Evolutionary conservation across 257 asterid genomes (phyloP), one percentile per base, ranked within the genome.

Genomic region (Solanum ossicruentum): DNA sequence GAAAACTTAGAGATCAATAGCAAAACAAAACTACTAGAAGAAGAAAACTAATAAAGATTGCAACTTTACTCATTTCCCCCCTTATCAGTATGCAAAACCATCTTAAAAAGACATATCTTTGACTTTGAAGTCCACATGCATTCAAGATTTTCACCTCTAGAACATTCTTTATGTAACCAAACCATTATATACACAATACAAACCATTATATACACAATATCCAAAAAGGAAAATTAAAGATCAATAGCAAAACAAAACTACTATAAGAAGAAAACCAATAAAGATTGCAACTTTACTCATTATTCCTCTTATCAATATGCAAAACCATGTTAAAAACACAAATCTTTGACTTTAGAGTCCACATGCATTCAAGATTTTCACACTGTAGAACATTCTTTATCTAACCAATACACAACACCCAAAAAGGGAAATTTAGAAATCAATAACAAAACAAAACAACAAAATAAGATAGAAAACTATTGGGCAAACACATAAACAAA

Each of bases 331-430:
- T 28, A 58, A 55, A 43, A 57, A 56, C 23, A 80, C 41, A 87
- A 56, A n/a, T 3, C 45, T 54, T 83, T 58, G 28, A 79, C 85
- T 78, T 54, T 72, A 85, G 79, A 81, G 66, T 78, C 61, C 84
- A 83, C 92, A 90, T 88, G 92, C 93, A 89, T 71, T 86, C 87
- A 85, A 87, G 57, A 82, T 57, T 80, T 65, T 49, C 60, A 47
- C 60, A 47, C 18, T 36, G 26, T 36, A 47, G 36, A 73, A 72
- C 60, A 84, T 79, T 63, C 18, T 54, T 88, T 52, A 67, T 28
- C 84, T 41, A 56, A 58, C 39, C 85, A 61, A 49, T 79, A 85
- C 61, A 6, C 55, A 49, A 75, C 0, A 47, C 41, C 81, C 81
- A n/a, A 7, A 1, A 61, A 41, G 8, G 26, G 20, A 85, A 56